phyloP scores from a whole-genome alignment of 352 stramenopile species.

The Phytophthora foliorum region DNA sequence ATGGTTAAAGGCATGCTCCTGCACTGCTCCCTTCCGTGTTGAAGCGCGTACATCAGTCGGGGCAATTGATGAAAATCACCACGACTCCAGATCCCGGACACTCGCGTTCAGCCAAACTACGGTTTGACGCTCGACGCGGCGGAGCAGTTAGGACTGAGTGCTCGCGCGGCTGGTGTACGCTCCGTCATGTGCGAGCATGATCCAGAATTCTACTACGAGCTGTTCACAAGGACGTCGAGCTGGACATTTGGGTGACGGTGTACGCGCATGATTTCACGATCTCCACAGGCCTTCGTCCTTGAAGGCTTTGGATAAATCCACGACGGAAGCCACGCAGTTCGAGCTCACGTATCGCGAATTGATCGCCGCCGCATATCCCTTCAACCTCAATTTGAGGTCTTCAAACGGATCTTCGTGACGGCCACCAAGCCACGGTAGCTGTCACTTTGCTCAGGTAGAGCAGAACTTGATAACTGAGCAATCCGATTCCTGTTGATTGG shows the following conservation, averaged over 20 bases:
- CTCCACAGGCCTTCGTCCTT: constrained; percentile 66
- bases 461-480: background rate
- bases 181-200: constrained; percentile 74
- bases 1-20: background rate
- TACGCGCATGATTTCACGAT: constrained; percentile 76
- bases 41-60: constrained; percentile 8
- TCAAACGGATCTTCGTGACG: constrained; percentile 68
- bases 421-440: background rate
- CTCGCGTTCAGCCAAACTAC: constrained; percentile 63
- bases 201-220: constrained; percentile 69
- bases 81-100: constrained; percentile 68
- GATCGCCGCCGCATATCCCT: constrained; percentile 62
- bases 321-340: constrained; percentile 34
- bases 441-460: too few relatives aligned
- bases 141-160: constrained; percentile 40
- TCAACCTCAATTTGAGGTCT: too few relatives aligned
- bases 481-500: constrained; percentile 7
- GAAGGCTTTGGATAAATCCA: constrained; percentile 51
- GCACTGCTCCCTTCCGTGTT: too few relatives aligned
- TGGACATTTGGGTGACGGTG: constrained; percentile 72
- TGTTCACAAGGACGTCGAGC: constrained; percentile 39
- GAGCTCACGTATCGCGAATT: constrained; percentile 68
- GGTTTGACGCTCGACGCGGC: constrained; percentile 62
- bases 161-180: constrained; percentile 54
- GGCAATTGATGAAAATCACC: constrained; percentile 5